Conservation (phyloP, 164 flowering plant species). For the Annona cherimola region DNA sequence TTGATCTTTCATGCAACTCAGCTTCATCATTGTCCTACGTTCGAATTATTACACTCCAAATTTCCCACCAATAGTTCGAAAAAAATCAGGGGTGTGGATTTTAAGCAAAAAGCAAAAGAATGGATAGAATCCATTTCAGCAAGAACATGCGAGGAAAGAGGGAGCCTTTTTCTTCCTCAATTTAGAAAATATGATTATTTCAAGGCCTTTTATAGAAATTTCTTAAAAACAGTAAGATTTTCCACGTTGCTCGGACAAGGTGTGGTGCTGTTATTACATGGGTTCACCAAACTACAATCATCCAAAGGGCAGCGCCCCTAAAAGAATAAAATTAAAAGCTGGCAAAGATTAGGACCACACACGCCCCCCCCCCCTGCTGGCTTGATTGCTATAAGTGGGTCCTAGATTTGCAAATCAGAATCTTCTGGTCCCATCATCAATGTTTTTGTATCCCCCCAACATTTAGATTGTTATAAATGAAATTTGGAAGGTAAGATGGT, state of each 20-base stretch:
- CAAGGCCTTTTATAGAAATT: no score
- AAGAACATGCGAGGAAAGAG: no score
- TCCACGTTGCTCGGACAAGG: neutral
- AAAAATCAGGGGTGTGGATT: no score
- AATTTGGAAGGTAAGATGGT: neutral
- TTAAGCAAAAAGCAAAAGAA: no score
- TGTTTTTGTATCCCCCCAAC: constrained; percentile 6
- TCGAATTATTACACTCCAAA: no score
- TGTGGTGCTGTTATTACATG: neutral
- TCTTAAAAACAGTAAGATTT: no score
- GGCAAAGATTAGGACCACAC: constrained; percentile 11
- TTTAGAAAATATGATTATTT: no score
- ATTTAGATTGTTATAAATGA: neutral
- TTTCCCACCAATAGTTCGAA: no score
- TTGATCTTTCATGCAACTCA: no score
- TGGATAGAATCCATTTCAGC: no score
- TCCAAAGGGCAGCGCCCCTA: neutral
- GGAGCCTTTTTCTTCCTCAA: no score
- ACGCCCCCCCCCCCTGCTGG: constrained; percentile 1
- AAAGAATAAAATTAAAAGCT: constrained; percentile 6
- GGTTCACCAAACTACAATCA: neutral
- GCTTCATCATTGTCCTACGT: no score
- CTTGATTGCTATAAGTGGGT: constrained; percentile 10
- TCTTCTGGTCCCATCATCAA: constrained; percentile 9
- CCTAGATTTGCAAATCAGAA: neutral